Percentiles rank a stretch among this genome's conserved stretches.
These are phyloP conservation scores for Priceomyces medius DNA, from an alignment of 805 yeast species.

Conservation along the genomic window DNA sequence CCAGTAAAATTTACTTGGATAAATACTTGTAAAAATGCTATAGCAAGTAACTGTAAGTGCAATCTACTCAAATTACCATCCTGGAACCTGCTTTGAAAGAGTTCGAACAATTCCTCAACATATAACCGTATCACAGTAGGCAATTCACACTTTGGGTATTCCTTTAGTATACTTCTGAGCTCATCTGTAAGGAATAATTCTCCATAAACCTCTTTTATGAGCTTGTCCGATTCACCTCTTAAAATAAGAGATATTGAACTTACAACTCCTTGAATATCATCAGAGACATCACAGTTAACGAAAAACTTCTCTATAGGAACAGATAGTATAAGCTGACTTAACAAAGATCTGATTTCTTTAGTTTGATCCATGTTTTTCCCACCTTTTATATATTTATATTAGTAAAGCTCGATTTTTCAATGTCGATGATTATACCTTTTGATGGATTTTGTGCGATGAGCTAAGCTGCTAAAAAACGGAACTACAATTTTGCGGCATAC, in stretches of 20 bases:
- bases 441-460: conserved; percentile 3
- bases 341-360: conserved; percentile 5
- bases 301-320: conserved; percentile 7
- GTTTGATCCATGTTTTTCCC: neutral
- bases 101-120: conserved; percentile 10
- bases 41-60: conserved; percentile 44
- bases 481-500: neutral
- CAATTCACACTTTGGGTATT: conserved; percentile 24
- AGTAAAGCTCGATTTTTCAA: neutral
- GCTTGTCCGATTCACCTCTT: conserved; percentile 24
- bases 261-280: conserved; percentile 9
- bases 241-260: conserved; percentile 18
- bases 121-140: conserved; percentile 15
- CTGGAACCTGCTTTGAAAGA: conserved; percentile 11
- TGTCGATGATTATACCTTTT: no score
- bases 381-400: neutral
- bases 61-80: conserved; percentile 12
- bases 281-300: conserved; percentile 2
- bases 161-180: conserved; percentile 13
- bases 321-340: conserved; percentile 8
- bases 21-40: conserved; percentile 65
- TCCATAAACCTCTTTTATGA: conserved; percentile 22
- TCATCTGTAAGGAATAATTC: conserved; percentile 15
- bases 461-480: neutral
- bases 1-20: conserved; percentile 82